A percentile compares a stretch with the other conserved stretches of the same genome.
phyloP scores from a whole-genome alignment of 192 early-diverging fungal genomes.

The Gryganskiella cystojenkinii region DNA sequence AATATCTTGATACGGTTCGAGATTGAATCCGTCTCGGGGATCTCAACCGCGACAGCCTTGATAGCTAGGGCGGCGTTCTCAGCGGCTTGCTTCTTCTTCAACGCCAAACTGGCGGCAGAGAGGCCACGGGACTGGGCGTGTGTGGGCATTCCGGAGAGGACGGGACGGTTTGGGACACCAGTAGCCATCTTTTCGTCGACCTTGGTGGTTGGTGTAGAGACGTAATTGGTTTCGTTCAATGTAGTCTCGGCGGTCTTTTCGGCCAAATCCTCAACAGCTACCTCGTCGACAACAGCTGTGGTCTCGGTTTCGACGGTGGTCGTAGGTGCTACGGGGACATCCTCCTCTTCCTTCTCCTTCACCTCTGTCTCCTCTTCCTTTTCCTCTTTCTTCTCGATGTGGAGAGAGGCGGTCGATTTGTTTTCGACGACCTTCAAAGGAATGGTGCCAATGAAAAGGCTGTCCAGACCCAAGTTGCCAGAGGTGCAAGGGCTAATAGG shows the following conservation, averaged over 20 bases:
- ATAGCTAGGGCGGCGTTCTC: slow-evolving; percentile 11
- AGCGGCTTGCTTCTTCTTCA: slow-evolving; percentile 53
- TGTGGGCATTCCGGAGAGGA: slow-evolving; percentile 13
- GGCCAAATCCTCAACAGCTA: no score
- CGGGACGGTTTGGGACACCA: slow-evolving; percentile 4
- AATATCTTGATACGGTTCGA: slow-evolving; percentile 39
- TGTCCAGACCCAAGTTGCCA: slow-evolving; percentile 32
- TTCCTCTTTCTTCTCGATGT: background rate
- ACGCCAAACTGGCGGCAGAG: slow-evolving; percentile 16
- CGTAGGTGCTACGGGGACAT: background rate
- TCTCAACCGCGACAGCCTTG: slow-evolving; percentile 28
- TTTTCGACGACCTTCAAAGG: slow-evolving; percentile 13
- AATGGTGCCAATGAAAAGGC: slow-evolving; percentile 13
- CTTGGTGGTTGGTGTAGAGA: background rate
- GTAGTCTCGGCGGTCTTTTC: background rate
- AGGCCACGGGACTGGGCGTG: slow-evolving; percentile 10
- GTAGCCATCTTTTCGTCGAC: slow-evolving; percentile 11
- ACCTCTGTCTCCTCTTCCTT: background rate
- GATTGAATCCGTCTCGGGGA: slow-evolving; percentile 41
- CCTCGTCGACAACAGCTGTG: background rate
- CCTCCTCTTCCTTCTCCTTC: background rate
- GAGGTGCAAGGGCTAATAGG: slow-evolving; percentile 36
- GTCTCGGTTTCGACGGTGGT: background rate
- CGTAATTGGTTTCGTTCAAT: no score
- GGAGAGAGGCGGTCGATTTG: background rate